These are phyloP conservation scores for Carex scoparia DNA, from an alignment of 176 grass and related monocot genomes.

Conservation along the genomic window DNA sequence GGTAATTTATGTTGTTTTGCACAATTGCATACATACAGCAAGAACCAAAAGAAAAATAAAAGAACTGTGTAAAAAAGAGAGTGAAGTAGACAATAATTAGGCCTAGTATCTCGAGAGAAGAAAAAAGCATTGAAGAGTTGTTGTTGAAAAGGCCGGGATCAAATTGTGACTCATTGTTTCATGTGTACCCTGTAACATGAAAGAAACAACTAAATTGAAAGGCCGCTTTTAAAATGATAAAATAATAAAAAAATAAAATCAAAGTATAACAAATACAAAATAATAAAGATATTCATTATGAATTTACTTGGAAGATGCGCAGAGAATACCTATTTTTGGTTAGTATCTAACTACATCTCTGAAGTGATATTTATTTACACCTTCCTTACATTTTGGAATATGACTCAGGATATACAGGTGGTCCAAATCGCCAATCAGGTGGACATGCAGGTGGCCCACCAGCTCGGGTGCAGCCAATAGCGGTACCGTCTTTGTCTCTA, in stretches of 20 bases:
- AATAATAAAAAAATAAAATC: not conserved
- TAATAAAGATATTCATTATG: not conserved
- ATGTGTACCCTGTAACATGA: not conserved
- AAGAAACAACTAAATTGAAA: not conserved
- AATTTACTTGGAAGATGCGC: not conserved
- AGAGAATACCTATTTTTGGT: not conserved
- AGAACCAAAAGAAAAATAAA: not conserved
- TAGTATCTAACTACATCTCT: not conserved
- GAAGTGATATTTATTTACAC: not conserved
- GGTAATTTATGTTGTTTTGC: slow-evolving; percentile 11
- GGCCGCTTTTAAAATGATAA: not conserved
- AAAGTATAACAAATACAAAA: not conserved
- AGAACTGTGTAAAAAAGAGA: not conserved
- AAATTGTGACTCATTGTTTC: not conserved
- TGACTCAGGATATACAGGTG: not conserved
- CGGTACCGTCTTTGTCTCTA: slow-evolving; percentile 50
- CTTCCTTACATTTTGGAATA: slow-evolving; percentile 12
- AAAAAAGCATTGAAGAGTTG: not conserved
- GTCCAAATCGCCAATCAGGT: slow-evolving; percentile 20
- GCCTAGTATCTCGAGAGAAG: not conserved
- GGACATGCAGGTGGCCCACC: slow-evolving; percentile 16
- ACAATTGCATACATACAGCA: not conserved
- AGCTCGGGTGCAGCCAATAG: slow-evolving; percentile 53
- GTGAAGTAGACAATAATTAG: not conserved
- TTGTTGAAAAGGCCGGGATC: not conserved